Evolutionary conservation across 2,329 filamentous ascomycete genomes (phyloP).

Genomic region (Colletotrichum cuscutae): DNA sequence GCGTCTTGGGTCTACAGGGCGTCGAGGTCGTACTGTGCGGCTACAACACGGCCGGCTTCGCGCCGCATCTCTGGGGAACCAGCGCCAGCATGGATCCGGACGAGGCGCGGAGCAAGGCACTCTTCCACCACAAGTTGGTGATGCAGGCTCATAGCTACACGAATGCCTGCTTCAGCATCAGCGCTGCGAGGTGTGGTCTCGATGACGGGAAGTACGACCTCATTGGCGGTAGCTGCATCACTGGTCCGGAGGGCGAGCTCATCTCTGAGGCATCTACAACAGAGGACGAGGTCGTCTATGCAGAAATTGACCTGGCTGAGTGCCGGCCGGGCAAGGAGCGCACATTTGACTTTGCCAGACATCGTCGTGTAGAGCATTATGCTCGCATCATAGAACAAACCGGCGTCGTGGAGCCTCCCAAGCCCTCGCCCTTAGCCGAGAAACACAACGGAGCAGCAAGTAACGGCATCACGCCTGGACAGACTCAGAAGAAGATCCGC

Average conservation of each 20-base stretch:
- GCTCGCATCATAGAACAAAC: slow-evolving; percentile 50
- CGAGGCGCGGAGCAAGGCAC: slow-evolving; percentile 52
- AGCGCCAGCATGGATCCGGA: slow-evolving; percentile 44
- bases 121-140: slow-evolving; percentile 62
- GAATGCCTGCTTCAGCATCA: slow-evolving; percentile 62
- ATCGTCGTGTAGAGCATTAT: slow-evolving; percentile 55
- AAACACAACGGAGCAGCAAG: not conserved
- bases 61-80: slow-evolving; percentile 51
- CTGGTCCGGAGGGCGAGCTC: slow-evolving; percentile 59
- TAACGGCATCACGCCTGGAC: not conserved
- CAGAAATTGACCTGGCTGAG: slow-evolving; percentile 58
- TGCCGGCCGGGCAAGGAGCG: slow-evolving; percentile 60
- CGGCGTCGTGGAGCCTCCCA: slow-evolving; percentile 42
- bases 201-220: slow-evolving; percentile 54
- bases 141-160: slow-evolving; percentile 64
- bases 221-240: slow-evolving; percentile 60
- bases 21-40: slow-evolving; percentile 48
- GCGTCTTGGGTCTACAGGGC: slow-evolving; percentile 58
- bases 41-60: slow-evolving; percentile 62
- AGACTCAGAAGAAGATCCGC: slow-evolving; percentile 20
- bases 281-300: slow-evolving; percentile 60
- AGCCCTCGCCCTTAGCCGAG: not conserved
- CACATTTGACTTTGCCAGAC: slow-evolving; percentile 55
- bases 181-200: slow-evolving; percentile 57
- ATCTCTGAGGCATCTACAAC: slow-evolving; percentile 59